Base-by-base conservation (phyloP, 1,139 yeast species). In the Geotrichum europaeum region DNA sequence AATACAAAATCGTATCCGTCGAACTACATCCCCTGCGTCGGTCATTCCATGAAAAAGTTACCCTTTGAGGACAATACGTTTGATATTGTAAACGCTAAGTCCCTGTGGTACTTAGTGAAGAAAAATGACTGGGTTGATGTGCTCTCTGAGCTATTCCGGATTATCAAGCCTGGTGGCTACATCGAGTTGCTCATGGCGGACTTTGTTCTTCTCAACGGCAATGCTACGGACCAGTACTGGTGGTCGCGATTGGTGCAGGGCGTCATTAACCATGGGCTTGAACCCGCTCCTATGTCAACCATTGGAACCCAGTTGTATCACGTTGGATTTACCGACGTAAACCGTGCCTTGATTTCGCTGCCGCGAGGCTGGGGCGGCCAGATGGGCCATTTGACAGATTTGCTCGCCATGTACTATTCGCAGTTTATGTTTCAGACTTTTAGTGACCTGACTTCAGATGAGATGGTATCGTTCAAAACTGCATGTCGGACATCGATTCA, bases 131-230 rank as follows among this genome's bases (percentile, higher is more conserved):
- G 78, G 78, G 70, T 66, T 4, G 69, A 68, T 1, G 75, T 73
- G 0, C 65, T 79, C 30, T 62, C 65, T 15, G 82, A 79, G 59
- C 62, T 78, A 30, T 62, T 62, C 52, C 67, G 83, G 51, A 73
- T 78, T 2, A 67, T 76, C 32, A 73, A 75, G 60, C 78, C 79
- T 1, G 75, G 75, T 15, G 82, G 81, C 0, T 73, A 69, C 53
- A 65, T 78, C 2, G 76, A 74, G 57, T 54, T 76, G 18, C 65
- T 72, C n/a, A 59, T 74, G 28, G 66, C 70, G 60, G 78, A 76
- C 58, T 70, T 68, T 53, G 66, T 66, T 5, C 53, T 70, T 7
- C 55, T 75, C 5, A 69, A 66, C 55, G 64, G 52, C 4, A 68
- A 65, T 5, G 58, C 56, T 4, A 64, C 62, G 12, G 70, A 66